These are phyloP conservation scores for Ganoderma boninense DNA, from an alignment of 1,284 basidiomycete species.

Conservation along the genomic window DNA sequence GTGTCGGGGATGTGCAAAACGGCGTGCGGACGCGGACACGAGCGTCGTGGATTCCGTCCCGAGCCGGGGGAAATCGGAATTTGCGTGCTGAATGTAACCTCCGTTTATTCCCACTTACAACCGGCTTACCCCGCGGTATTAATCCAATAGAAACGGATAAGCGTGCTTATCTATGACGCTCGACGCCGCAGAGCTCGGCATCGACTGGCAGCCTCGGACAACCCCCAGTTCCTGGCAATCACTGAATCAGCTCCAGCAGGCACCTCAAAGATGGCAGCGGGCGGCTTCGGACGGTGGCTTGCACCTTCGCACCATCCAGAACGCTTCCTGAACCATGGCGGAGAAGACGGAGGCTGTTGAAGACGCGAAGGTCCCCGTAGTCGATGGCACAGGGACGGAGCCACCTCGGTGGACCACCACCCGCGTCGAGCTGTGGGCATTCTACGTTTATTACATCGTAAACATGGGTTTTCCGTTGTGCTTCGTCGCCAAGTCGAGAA, in stretches of 20 bases:
- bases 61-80: constrained; percentile 31
- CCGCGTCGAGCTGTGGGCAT: constrained; percentile 70
- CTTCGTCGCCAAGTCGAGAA: not conserved
- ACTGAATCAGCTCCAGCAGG: not conserved
- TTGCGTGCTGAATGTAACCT: constrained; percentile 17
- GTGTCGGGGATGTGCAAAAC: constrained; percentile 33
- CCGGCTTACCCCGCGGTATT: too few relatives aligned
- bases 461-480: constrained; percentile 5
- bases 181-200: not conserved
- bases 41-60: constrained; percentile 16
- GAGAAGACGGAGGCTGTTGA: constrained; percentile 23
- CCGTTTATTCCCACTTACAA: not conserved
- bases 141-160: constrained; percentile 4
- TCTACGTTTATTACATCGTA: constrained; percentile 75
- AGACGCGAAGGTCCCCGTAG: constrained; percentile 19
- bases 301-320: not conserved
- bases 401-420: constrained; percentile 51
- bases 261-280: constrained; percentile 16
- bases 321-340: constrained; percentile 26
- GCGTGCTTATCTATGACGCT: constrained; percentile 11
- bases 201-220: not conserved
- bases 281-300: constrained; percentile 5
- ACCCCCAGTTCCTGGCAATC: constrained; percentile 12
- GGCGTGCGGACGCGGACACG: constrained; percentile 26
- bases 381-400: constrained; percentile 10